Evolutionary conservation across 179 eudicot species (phyloP), one percentile per base, ranked within the genome.

Genomic region (Corrigiola litoralis): DNA sequence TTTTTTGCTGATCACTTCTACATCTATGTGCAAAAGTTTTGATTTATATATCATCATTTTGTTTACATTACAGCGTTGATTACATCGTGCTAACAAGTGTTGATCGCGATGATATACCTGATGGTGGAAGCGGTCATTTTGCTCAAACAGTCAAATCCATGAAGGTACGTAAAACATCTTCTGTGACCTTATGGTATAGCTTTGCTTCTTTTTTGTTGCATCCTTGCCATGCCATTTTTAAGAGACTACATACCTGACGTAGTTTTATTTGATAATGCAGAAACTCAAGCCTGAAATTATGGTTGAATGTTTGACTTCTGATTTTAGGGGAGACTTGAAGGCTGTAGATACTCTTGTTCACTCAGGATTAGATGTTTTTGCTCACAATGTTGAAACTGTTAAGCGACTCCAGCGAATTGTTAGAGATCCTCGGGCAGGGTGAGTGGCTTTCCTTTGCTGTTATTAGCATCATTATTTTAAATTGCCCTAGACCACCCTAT

Each of bases 101-200:
- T 65, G 99, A 94, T 71, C 97, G 99, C 47, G 99, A 94, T 66
- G 99, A 94, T 77, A 40, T 94, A 75, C 94, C 83, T 63, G 99
- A 94, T 73, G 99, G 97, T 75, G 99, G 99, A 51, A 94, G 99
- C 69, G 83, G 89, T 58, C 99, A 94, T 84, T 94, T 94, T 82
- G 90, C 95, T 44, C 78, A 83, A 77, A 94, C 99, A 21, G 97
- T 90, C 42, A 75, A 76, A 81, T 85, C 94, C 21, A 73, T 94
- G 91, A 94, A 94, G 97, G 99, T 84, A 33, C 23, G 44, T 59
- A 17, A 34, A n/a, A 11, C 36, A 18, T 49, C 23, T 36, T 21
- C 12, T 29, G 40, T 42, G 9, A 20, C 9, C 9, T 29, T 36
- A 33, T 44, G 31, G 7, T 25, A 13, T 4, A 21, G 0, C 14